A percentile compares a stretch with the other conserved stretches of the same genome.
Evolutionary conservation across 1,284 basidiomycete genomes (phyloP).

Genomic region (Leccinum subrobustum): DNA sequence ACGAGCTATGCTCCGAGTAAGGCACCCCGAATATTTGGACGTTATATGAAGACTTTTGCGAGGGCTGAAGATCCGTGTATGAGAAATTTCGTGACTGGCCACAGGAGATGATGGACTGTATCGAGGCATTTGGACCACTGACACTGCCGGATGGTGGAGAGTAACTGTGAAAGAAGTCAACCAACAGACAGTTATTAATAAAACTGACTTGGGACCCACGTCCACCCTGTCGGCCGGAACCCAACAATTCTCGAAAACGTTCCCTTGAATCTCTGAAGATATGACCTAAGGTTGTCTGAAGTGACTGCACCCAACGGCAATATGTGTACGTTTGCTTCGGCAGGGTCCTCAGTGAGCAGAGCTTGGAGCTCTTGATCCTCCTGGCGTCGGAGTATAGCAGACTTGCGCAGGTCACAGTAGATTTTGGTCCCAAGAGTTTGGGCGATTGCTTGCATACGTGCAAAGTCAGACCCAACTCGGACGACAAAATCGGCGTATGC

Average conservation of each 20-base stretch:
- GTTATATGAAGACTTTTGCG: constrained; percentile 67
- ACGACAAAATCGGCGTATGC: not conserved
- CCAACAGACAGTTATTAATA: not conserved
- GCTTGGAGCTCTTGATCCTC: constrained; percentile 79
- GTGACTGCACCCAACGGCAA: constrained; percentile 80
- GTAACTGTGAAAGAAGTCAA: constrained; percentile 48
- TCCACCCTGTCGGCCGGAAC: constrained; percentile 95
- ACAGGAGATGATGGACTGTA: constrained; percentile 65
- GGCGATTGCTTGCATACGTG: constrained; percentile 43
- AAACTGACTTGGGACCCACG: constrained; percentile 24
- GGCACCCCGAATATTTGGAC: constrained; percentile 87
- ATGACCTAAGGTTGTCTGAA: constrained; percentile 76
- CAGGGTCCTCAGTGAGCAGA: constrained; percentile 77
- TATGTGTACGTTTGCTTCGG: constrained; percentile 81
- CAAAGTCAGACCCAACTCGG: not conserved
- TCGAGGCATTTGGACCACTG: constrained; percentile 57
- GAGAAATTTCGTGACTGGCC: constrained; percentile 69
- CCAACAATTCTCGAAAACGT: constrained; percentile 77
- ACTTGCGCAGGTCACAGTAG: constrained; percentile 86
- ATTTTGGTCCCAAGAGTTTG: constrained; percentile 65
- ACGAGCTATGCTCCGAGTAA: constrained; percentile 95
- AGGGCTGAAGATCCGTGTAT: constrained; percentile 63
- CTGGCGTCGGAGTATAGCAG: constrained; percentile 78
- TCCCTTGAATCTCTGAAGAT: constrained; percentile 75
- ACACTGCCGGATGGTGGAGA: constrained; percentile 71